Conservation (phyloP, 441 rosid genomes). For the Corymbia calophylla region DNA sequence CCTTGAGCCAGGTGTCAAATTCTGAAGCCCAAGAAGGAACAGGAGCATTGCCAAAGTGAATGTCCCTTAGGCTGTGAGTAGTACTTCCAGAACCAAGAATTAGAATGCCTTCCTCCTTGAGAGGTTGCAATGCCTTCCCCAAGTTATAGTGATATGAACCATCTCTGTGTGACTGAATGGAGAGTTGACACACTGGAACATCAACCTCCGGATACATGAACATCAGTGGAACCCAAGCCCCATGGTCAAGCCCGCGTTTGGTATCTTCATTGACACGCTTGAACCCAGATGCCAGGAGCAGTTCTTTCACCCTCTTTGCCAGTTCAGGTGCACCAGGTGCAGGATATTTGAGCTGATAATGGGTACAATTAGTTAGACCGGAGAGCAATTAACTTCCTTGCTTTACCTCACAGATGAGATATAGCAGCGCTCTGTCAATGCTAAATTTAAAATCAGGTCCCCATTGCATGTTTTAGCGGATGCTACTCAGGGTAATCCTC, state of each 20-base stretch:
- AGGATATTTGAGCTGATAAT: slow-evolving; percentile 62
- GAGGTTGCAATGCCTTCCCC: slow-evolving; percentile 79
- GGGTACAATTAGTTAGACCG: not conserved
- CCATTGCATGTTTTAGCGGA: not conserved
- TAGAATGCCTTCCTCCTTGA: slow-evolving; percentile 80
- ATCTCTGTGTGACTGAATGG: slow-evolving; percentile 51
- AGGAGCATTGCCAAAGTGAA: not conserved
- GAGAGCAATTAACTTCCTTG: not conserved
- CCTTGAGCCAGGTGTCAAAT: slow-evolving; percentile 79
- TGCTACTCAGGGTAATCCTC: not conserved
- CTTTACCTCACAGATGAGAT: not conserved
- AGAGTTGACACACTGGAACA: slow-evolving; percentile 80
- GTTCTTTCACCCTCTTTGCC: slow-evolving; percentile 69
- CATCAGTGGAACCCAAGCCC: slow-evolving; percentile 92
- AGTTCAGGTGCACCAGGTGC: slow-evolving; percentile 87
- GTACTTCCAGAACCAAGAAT: slow-evolving; percentile 83
- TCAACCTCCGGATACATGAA: slow-evolving; percentile 92
- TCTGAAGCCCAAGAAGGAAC: slow-evolving; percentile 56
- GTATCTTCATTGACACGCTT: slow-evolving; percentile 50
- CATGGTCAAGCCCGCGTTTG: slow-evolving; percentile 82
- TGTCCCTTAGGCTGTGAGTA: slow-evolving; percentile 62
- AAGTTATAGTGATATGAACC: slow-evolving; percentile 72
- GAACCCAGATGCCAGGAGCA: slow-evolving; percentile 46
- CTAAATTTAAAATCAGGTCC: not conserved
- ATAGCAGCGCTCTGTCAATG: not conserved